Evolutionary conservation across 495 filamentous ascomycete genomes (phyloP).

Genomic region (Podospora tetraspora): DNA sequence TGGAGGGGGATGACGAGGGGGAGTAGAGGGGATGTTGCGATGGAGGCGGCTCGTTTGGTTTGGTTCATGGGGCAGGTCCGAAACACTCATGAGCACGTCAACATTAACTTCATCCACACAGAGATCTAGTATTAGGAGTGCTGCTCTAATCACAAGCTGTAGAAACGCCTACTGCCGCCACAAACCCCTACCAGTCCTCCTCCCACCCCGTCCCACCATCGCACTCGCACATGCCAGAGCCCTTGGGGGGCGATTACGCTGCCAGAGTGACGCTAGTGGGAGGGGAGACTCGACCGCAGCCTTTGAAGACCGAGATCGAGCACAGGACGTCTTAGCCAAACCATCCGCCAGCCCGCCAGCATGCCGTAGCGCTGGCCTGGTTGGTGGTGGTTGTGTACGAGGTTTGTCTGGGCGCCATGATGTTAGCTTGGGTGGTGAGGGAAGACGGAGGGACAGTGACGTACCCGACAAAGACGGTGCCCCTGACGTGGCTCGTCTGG

Average conservation of each 20-base stretch:
- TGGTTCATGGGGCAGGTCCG: no score
- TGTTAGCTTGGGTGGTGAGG: neutral
- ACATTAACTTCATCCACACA: neutral
- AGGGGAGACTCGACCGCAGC: neutral
- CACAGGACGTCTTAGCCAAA: constrained; percentile 19
- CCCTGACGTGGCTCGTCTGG: constrained; percentile 33
- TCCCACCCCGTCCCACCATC: neutral
- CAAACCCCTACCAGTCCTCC: neutral
- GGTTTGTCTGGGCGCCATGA: constrained; percentile 24
- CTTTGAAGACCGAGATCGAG: neutral
- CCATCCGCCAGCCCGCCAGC: constrained; percentile 38
- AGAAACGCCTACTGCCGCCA: neutral
- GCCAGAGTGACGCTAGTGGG: neutral
- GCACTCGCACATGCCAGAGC: neutral
- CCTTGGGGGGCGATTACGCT: neutral
- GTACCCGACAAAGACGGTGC: constrained; percentile 39
- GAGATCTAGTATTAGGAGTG: neutral
- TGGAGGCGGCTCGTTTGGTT: neutral
- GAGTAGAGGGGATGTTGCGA: constrained; percentile 5
- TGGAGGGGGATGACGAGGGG: constrained; percentile 62
- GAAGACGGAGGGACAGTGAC: constrained; percentile 4
- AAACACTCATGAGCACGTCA: neutral
- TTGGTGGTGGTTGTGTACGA: constrained; percentile 34
- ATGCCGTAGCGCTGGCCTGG: constrained; percentile 34
- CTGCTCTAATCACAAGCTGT: neutral